Conservation (phyloP, 1,284 basidiomycete genomes). For the Cutaneotrichosporon curvatum region DNA sequence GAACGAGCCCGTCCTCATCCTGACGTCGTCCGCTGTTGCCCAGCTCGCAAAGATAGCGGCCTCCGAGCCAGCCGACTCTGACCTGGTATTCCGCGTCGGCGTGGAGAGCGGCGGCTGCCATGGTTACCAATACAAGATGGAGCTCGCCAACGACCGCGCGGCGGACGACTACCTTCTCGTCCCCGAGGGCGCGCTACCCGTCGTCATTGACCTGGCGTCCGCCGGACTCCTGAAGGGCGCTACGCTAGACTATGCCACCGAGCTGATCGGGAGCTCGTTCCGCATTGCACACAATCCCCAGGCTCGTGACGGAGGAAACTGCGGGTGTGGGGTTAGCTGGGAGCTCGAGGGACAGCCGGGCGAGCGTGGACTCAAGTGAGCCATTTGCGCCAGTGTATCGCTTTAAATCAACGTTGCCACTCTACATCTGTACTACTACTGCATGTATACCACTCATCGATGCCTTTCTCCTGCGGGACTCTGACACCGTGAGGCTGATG, state of each 20-base stretch:
- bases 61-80: constrained; percentile 37
- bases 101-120: constrained; percentile 55
- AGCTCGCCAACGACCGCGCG: constrained; percentile 47
- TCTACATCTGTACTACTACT: neutral
- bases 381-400: too few relatives aligned
- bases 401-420: neutral
- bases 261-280: constrained; percentile 54
- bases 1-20: constrained; percentile 28
- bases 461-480: too few relatives aligned
- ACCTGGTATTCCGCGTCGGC: constrained; percentile 48
- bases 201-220: constrained; percentile 43
- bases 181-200: constrained; percentile 29
- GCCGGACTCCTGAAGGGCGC: constrained; percentile 46
- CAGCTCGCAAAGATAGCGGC: constrained; percentile 42
- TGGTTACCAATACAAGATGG: constrained; percentile 55
- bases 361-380: too few relatives aligned
- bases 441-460: too few relatives aligned
- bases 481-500: too few relatives aligned
- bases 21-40: constrained; percentile 38
- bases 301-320: constrained; percentile 51
- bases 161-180: constrained; percentile 51
- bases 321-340: constrained; percentile 54
- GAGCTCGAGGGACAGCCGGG: constrained; percentile 14
- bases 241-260: constrained; percentile 55
- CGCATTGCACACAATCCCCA: constrained; percentile 51